phyloP scores from a whole-genome alignment of 2,329 filamentous ascomycete species.

The Alternaria dauci region DNA sequence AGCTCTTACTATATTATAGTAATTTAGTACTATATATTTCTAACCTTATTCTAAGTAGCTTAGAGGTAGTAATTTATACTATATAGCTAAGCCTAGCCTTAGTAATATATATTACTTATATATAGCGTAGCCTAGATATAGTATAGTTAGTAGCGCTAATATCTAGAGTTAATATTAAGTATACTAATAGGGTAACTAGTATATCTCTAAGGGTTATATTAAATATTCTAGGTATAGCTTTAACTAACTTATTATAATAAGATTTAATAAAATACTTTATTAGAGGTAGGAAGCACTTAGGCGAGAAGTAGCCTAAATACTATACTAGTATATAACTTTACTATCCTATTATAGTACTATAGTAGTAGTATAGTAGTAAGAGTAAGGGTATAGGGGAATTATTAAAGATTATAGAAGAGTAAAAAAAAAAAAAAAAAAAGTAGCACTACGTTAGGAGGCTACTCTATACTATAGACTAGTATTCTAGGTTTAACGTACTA shows the following conservation, averaged over 20 bases:
- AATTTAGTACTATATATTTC: background rate
- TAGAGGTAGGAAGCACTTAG: conserved; percentile 1
- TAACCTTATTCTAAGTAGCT: background rate
- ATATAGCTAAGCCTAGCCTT: conserved; percentile 7
- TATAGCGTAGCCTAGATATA: conserved; percentile 9
- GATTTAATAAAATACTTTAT: background rate
- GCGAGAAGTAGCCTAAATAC: conserved; percentile 8
- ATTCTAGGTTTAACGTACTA: background rate
- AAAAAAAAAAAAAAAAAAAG: background rate
- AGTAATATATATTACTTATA: conserved; percentile 7
- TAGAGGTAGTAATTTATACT: conserved; percentile 1
- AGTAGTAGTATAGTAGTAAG: no score
- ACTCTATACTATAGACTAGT: conserved; percentile 2
- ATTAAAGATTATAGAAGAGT: conserved; percentile 4
- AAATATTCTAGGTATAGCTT: background rate
- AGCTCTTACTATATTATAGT: conserved; percentile 5
- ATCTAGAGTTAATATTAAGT: conserved; percentile 1
- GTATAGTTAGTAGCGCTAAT: conserved; percentile 5
- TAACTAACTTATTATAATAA: conserved; percentile 4
- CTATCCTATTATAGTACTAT: background rate
- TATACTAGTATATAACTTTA: background rate
- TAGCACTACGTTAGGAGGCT: background rate
- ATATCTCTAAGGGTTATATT: conserved; percentile 1
- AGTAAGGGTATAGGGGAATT: no score
- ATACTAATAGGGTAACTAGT: background rate